Base-by-base conservation (phyloP, 306 rosid species). In the Abrus pulchellus region DNA sequence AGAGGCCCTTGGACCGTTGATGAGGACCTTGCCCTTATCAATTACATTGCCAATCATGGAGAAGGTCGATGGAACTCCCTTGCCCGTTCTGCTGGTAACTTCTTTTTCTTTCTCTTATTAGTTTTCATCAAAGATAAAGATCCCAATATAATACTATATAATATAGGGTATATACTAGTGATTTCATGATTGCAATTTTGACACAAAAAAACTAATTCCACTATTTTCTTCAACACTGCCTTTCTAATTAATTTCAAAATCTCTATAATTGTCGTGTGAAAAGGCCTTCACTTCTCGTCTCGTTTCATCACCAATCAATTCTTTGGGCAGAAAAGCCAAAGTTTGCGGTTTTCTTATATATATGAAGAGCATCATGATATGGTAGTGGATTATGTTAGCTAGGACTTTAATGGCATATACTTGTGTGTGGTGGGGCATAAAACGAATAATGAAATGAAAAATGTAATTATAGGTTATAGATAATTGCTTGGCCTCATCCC, bases 51-150 rank as follows among this genome's bases (percentile, higher is more conserved):
- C n/a, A 89, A 75, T 84, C 90, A 94, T 9, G 98, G 98, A 13
- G 98, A 94, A 80, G 97, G 98, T 77, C 95, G 98, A 53, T 94
- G 98, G 98, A 94, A 94, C 50, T 89, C 94, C 48, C 95, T 94
- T 34, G 92, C 98, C 34, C 92, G 92, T 64, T 88, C 90, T 7
- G 98, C 98, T 4, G 83, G 87, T 83, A 83, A 75, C 1, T 60
- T 13, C 1, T 10, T 3, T 50, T 71, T 62, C 34, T 38, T 68
- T 64, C 13, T 34, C 1, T 69, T 27, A 28, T 28, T 3, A 3
- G 1, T 11, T 43, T 74, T 44, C 9, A 67, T 67, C 40, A 36
- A 36, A 36, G 40, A 36, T 36, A 36, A 36, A 36, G 40, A 36
- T 36, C 34, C 33, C 50, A 63, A 20, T 20, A 49, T 49, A 49